Conservation (phyloP, 805 yeast species). For the Schwanniomyces yamadae region DNA sequence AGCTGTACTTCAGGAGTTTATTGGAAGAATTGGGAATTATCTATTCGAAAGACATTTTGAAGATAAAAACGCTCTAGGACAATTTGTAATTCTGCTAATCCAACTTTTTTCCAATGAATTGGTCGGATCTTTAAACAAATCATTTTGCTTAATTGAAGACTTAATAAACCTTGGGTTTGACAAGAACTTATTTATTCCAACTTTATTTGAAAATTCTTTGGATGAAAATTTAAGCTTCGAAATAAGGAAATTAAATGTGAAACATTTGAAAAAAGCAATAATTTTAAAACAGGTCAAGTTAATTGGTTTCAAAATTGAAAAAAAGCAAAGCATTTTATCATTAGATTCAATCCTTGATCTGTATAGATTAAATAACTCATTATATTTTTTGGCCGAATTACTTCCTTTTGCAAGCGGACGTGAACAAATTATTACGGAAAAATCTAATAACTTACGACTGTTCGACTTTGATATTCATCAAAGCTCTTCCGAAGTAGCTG, state of each 20-base stretch:
- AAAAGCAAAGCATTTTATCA: not conserved
- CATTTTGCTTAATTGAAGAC: conserved; percentile 15
- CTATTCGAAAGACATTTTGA: conserved; percentile 24
- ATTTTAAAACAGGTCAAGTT: not conserved
- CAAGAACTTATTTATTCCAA: conserved; percentile 24
- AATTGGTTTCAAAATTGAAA: not conserved
- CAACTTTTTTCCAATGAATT: conserved; percentile 54
- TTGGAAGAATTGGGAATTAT: conserved; percentile 67
- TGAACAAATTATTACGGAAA: not conserved
- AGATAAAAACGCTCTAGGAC: conserved; percentile 20
- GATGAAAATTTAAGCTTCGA: conserved; percentile 38
- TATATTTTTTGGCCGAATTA: conserved; percentile 8
- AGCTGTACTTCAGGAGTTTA: conserved; percentile 82
- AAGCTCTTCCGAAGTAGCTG: conserved; percentile 34
- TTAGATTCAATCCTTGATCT: not conserved
- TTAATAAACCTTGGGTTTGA: conserved; percentile 26
- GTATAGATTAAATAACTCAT: not conserved
- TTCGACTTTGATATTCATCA: conserved; percentile 30
- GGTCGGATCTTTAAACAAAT: conserved; percentile 19
- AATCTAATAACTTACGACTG: not conserved
- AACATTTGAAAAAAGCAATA: conserved; percentile 22
- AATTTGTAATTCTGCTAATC: conserved; percentile 48
- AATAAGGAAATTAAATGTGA: conserved; percentile 41
- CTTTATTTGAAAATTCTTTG: conserved; percentile 27
- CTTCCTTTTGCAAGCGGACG: not conserved